Base-by-base conservation (phyloP, 441 rosid genomes). In the Adansonia grandidieri region DNA sequence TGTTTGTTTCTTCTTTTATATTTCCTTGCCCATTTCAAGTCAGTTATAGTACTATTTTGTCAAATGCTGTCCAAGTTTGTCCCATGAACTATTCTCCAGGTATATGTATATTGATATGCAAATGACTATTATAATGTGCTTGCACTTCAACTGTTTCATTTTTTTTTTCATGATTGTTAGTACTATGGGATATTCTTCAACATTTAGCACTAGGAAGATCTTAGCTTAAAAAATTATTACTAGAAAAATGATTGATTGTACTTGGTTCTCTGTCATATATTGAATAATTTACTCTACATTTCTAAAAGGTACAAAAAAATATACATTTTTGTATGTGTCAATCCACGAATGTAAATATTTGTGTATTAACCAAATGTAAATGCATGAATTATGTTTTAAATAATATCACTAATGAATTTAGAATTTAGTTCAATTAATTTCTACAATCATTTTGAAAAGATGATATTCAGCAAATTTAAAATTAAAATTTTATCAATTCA, bases 11-110 rank as follows among this genome's bases (percentile, higher is more conserved):
- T 37, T 62, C 22, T 58, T 40, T 76, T 51, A 57, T 63, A 13
- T 54, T 72, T 72, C 20, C 22, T 65, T 32, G 51, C 40, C 19
- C 19, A 14, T 74, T 44, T 74, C 67, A 42, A 71, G 74, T 71
- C 3, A 71, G 45, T 67, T 67, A 50, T 56, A 75, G 74, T 40
- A 13, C 45, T 32, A 51, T 75, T 61, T 64, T 64, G 56, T 66
- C 47, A 32, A 54, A 28, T 48, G 75, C 64, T 54, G 8, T 50
- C 19, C 19, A 80, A 68, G 82, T 72, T 61, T 84, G 81, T 22
- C 51, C 58, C 53, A 58, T 68, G 66, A 74, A 81, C 64, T 53
- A 73, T 50, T 75, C 47, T 74, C 53, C 51, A 9, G 24, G 42
- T 50, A 4, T 66, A 77, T 77, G 79, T 74, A 74, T 19, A 64